Percentiles rank a stretch among this genome's conserved stretches.
These are phyloP conservation scores for Hordeum pubiflorum DNA, from an alignment of 202 grass and related monocot genomes.

Conservation along the genomic window DNA sequence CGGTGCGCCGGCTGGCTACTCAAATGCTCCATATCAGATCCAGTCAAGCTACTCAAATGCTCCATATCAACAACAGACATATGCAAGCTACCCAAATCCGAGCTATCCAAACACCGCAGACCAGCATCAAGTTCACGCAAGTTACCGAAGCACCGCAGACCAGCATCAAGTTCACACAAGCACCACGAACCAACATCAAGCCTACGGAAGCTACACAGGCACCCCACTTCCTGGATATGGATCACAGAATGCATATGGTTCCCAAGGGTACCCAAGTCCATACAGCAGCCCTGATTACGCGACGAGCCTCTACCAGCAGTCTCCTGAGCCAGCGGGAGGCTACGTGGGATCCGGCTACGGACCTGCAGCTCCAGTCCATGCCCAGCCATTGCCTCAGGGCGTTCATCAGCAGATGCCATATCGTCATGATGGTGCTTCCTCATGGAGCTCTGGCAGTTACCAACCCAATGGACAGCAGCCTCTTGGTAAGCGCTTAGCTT, in stretches of 20 bases:
- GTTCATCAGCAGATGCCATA: slow-evolving; percentile 2
- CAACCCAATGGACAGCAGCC: slow-evolving; percentile 17
- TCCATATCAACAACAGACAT: slow-evolving; percentile 7
- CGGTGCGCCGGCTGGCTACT: slow-evolving; percentile 1
- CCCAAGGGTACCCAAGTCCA: background rate
- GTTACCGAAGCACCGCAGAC: slow-evolving; percentile 17
- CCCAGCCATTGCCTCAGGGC: slow-evolving; percentile 19
- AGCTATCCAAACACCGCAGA: background rate
- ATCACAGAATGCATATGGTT: slow-evolving; percentile 1
- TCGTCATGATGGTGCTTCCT: background rate
- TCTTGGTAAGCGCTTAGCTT: slow-evolving; percentile 19
- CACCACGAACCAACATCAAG: slow-evolving; percentile 12
- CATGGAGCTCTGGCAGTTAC: slow-evolving; percentile 17
- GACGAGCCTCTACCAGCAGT: slow-evolving; percentile 1
- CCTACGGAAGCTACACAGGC: slow-evolving; percentile 21
- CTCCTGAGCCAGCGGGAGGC: background rate
- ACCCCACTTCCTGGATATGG: slow-evolving; percentile 19
- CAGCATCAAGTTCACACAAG: background rate
- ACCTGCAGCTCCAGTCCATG: slow-evolving; percentile 15
- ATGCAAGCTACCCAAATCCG: slow-evolving; percentile 2
- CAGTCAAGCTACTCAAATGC: slow-evolving; percentile 27
- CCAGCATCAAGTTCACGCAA: slow-evolving; percentile 16
- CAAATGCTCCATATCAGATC: slow-evolving; percentile 1
- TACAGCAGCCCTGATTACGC: background rate
- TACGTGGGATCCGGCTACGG: slow-evolving; percentile 20